These are phyloP conservation scores for Xylaria acuta DNA, from an alignment of 495 filamentous ascomycete genomes.

Conservation along the genomic window DNA sequence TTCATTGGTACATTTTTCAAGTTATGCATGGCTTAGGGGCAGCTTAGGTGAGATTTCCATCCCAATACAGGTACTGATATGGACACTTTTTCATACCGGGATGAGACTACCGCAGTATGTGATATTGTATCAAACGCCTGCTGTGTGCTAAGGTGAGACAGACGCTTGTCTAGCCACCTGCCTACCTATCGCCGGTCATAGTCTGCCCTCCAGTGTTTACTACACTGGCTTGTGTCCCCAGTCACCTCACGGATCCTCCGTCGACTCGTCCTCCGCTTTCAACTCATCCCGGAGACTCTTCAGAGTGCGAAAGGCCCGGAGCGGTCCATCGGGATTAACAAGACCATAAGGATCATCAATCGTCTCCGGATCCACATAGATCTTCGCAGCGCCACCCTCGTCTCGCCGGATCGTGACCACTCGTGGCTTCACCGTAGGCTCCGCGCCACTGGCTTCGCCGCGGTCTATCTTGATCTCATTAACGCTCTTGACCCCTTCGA, in stretches of 20 bases:
- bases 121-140: neutral
- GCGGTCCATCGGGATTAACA: conserved; percentile 22
- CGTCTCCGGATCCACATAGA: neutral
- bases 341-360: conserved; percentile 26
- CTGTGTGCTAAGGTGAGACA: neutral
- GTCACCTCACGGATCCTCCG: neutral
- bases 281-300: conserved; percentile 26
- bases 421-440: conserved; percentile 13
- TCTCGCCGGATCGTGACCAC: conserved; percentile 12
- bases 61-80: neutral
- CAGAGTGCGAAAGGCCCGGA: conserved; percentile 25
- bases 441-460: conserved; percentile 5
- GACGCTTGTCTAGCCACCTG: neutral
- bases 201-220: neutral
- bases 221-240: neutral
- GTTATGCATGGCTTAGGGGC: too few species aligned
- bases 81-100: neutral
- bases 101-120: neutral
- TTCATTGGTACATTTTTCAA: too few species aligned
- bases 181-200: neutral
- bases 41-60: too few species aligned
- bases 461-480: conserved; percentile 32
- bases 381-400: conserved; percentile 1
- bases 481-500: conserved; percentile 31
- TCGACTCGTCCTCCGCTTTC: neutral